Base-by-base conservation (phyloP, 306 rosid species). In the Quercus engelmannii region DNA sequence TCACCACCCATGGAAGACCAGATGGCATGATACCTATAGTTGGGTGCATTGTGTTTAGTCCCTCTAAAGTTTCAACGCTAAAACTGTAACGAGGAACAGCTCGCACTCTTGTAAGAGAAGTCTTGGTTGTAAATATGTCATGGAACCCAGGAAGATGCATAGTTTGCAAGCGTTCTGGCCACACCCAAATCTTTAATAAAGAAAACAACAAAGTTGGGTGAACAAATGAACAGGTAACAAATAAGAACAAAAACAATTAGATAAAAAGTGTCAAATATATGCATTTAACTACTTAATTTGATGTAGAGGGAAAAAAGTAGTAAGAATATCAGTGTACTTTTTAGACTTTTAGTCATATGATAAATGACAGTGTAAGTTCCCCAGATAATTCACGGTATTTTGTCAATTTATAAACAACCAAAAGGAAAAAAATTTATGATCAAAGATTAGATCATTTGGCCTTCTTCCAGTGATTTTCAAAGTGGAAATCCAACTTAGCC, bases 21-120 rank as follows among this genome's bases (percentile, higher is more conserved):
- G 97, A 92, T 18, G 94, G 88, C 92, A 92, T 83, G 82, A 92
- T 86, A 59, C 97, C 94, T 74, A 88, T 88, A 20, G 97, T 92
- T 69, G 94, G 94, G 9, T 83, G 82, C 57, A 67, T 83, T 74
- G 68, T 19, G 77, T 92, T 92, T 56, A 92, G 80, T 20, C 64
- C 88, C 79, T 90, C 91, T 51, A 92, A 78, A 49, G 97, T 90
- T 58, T 90, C 89, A 38, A 85, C 61, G 73, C 86, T 90, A 67
- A 92, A 92, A 87, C 97, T 90, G 71, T 90, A 90, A 62, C 89
- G 90, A 83, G 97, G 97, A 87, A 90, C 91, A 74, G 92, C 97
- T 84, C 94, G 84, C n/a, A 92, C 94, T 84, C 92, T 85, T 41
- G 97, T 90, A 61, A 85, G 85, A 82, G 84, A 33, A 4, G 94